Percentiles rank a stretch among this genome's conserved stretches.
Conservation (phyloP, 2,329 filamentous ascomycete genomes). For the Xylaria polymorpha region DNA sequence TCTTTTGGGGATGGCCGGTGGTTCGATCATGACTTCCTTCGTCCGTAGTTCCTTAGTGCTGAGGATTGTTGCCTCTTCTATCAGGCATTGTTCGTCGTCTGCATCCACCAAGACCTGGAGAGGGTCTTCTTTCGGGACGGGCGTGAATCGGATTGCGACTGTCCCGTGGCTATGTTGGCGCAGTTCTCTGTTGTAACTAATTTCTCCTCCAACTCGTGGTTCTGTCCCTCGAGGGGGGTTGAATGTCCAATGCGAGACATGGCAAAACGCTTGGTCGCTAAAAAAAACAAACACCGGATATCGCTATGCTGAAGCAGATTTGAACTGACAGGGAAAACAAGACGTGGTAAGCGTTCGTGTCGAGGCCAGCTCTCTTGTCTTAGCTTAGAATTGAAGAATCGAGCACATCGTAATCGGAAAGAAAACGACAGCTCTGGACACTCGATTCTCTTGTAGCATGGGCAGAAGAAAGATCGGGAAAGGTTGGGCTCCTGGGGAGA, state of each 20-base stretch:
- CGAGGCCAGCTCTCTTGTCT: slow-evolving; percentile 42
- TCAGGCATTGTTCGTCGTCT: slow-evolving; percentile 46
- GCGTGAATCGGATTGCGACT: slow-evolving; percentile 40
- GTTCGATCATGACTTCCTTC: slow-evolving; percentile 44
- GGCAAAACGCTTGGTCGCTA: slow-evolving; percentile 20
- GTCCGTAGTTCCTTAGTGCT: slow-evolving; percentile 45
- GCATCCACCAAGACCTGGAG: slow-evolving; percentile 45
- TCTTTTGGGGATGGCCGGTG: slow-evolving; percentile 63
- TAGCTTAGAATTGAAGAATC: slow-evolving; percentile 39
- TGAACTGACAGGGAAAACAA: slow-evolving; percentile 35
- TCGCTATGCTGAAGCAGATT: slow-evolving; percentile 23
- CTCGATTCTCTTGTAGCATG: slow-evolving; percentile 19
- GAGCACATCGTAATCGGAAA: slow-evolving; percentile 34
- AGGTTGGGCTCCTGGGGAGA: slow-evolving; percentile 32
- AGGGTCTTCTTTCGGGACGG: slow-evolving; percentile 41
- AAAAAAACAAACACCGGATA: slow-evolving; percentile 20
- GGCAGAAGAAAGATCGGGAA: slow-evolving; percentile 19
- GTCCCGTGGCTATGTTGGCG: slow-evolving; percentile 33
- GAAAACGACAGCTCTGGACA: slow-evolving; percentile 29
- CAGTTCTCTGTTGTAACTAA: slow-evolving; percentile 28
- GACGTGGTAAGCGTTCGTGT: slow-evolving; percentile 39
- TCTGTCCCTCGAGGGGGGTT: slow-evolving; percentile 25
- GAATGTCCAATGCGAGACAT: slow-evolving; percentile 33
- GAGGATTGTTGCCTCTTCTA: slow-evolving; percentile 47
- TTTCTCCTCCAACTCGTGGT: slow-evolving; percentile 3